These are phyloP conservation scores for Penicillium sp. DNA, from an alignment of 2,329 filamentous ascomycete species.

Conservation along the genomic window DNA sequence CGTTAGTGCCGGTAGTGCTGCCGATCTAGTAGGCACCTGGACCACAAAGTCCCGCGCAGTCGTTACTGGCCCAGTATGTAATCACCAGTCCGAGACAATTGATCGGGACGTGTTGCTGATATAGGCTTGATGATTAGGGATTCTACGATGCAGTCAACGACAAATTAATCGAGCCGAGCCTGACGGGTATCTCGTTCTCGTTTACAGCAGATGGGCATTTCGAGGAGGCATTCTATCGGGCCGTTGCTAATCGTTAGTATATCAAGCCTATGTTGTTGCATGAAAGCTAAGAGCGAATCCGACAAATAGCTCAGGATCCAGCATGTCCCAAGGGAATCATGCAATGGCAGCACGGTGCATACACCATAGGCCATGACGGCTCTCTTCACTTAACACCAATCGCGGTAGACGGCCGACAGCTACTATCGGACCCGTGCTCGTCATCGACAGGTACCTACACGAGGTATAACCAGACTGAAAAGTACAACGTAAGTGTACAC, in stretches of 20 bases:
- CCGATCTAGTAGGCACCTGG: conserved; percentile 71
- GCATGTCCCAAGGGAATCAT: conserved; percentile 68
- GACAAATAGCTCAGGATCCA: conserved; percentile 58
- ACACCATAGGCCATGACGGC: conserved; percentile 60
- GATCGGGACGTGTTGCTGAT: neutral
- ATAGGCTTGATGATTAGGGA: conserved; percentile 49
- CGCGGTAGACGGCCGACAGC: conserved; percentile 68
- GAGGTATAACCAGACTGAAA: conserved; percentile 69
- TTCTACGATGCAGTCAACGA: conserved; percentile 73
- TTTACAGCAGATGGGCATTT: conserved; percentile 71
- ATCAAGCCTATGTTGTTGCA: neutral
- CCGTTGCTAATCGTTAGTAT: conserved; percentile 69
- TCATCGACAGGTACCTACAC: conserved; percentile 62
- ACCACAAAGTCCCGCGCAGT: conserved; percentile 72
- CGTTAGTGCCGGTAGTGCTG: conserved; percentile 48
- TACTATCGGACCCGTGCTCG: conserved; percentile 69
- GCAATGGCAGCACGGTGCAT: conserved; percentile 75
- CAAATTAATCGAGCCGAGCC: conserved; percentile 66
- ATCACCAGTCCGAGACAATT: neutral
- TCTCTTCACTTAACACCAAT: conserved; percentile 66
- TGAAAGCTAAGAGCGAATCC: neutral
- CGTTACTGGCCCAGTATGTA: conserved; percentile 68
- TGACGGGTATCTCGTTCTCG: conserved; percentile 74
- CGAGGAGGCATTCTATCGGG: conserved; percentile 73
- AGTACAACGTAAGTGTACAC: conserved; percentile 59